Conservation (phyloP, 306 rosid genomes). For the Cucumis cinereus region DNA sequence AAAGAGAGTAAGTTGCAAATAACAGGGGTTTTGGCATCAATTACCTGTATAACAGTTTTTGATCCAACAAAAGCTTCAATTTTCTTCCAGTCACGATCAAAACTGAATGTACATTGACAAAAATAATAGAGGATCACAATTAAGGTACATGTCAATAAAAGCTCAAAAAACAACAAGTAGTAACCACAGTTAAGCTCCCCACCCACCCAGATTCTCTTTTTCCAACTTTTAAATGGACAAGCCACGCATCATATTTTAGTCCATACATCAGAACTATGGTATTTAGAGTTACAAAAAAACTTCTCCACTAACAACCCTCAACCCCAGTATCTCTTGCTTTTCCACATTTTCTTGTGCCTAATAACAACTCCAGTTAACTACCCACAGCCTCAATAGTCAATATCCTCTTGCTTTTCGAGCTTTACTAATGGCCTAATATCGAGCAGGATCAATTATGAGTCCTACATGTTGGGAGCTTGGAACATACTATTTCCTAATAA, state of each 20-base stretch:
- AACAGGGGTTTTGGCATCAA: conserved; percentile 1
- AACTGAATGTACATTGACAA: conserved; percentile 30
- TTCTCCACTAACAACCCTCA: background rate
- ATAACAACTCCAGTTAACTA: background rate
- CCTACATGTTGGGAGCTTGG: background rate
- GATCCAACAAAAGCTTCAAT: conserved; percentile 97
- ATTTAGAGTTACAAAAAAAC: background rate
- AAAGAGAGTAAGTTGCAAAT: background rate
- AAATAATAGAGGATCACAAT: background rate
- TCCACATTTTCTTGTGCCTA: background rate
- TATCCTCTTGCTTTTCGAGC: background rate
- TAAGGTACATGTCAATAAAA: background rate
- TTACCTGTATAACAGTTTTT: conserved; percentile 92
- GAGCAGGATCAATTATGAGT: background rate
- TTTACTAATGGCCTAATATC: background rate
- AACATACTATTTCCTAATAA: background rate
- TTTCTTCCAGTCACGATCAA: conserved; percentile 99
- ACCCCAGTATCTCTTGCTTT: background rate
- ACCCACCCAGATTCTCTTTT: background rate
- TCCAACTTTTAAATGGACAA: background rate
- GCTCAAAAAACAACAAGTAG: background rate
- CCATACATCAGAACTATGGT: background rate
- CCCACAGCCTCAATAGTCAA: background rate
- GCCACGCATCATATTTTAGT: background rate
- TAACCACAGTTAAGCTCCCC: background rate